Base-by-base conservation (phyloP, 1,139 yeast species). In the Blastobotrys apis region DNA sequence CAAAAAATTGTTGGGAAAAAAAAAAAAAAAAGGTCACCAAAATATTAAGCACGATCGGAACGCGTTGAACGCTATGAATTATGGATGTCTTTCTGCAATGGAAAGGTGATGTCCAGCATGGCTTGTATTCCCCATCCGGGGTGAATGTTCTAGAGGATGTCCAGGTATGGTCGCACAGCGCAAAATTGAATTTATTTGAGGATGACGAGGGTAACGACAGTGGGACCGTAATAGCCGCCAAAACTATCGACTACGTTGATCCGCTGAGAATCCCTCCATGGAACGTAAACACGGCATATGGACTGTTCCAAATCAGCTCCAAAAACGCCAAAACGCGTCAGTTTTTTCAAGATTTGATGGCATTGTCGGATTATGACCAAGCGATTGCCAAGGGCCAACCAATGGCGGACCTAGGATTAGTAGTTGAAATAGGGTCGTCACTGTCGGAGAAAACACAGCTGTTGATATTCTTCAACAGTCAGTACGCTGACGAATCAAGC, bases 341-440 rank as follows among this genome's bases (percentile, higher is more conserved):
- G 41, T 62, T 51, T 39, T 60, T 62, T 39, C 41, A 51, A 20
- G 43, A 52, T 29, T 45, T 60, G 29, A 50, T 53, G 1, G 48
- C 47, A 4, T 38, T 49, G 8, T 33, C 46, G 8, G 39, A 41
- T 16, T 37, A 47, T 8, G 31, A 39, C 27, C 17, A 33, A 13
- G 50, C 43, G 8, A 27, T 37, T 4, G 39, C 27, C 2, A 10
- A 40, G 12, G 25, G 41, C 39, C 34, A 32, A 1, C 44, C 47
- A n/a, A 30, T 48, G 27, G 45, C 43, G n/a, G 46, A 48, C 20
- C 19, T 48, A 31, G 51, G 51, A 3, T 34, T 48, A 35, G 13
- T 48, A 19, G 26, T 43, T 9, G 29, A 37, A 15, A 30, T 33
- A 5, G 15, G 26, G 6, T 10, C 17, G 5, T 2, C 30, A 9